Conservation (phyloP, 306 rosid species). For the Acacia crassicarpa region DNA sequence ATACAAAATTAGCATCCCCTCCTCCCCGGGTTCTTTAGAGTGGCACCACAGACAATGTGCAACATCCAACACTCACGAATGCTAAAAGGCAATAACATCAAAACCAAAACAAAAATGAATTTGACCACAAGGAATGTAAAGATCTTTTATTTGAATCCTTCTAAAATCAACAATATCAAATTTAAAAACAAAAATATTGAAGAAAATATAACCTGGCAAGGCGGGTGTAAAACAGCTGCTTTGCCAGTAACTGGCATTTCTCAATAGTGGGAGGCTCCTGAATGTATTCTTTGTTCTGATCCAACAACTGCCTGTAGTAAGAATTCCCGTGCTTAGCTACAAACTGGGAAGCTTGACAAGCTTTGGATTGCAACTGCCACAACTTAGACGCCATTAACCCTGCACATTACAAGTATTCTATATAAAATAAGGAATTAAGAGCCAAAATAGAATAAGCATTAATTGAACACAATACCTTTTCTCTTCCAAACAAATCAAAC, state of each 20-base stretch:
- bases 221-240: conserved; percentile 85
- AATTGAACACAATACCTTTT: background rate
- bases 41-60: background rate
- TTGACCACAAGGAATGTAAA: conserved; percentile 5
- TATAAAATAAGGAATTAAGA: background rate
- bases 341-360: conserved; percentile 75
- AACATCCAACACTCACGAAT: background rate
- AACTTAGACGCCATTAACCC: conserved; percentile 72
- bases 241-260: conserved; percentile 72
- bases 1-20: background rate
- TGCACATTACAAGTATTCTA: background rate
- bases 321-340: conserved; percentile 57
- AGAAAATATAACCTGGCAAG: conserved; percentile 75
- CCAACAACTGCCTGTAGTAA: conserved; percentile 80
- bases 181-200: background rate
- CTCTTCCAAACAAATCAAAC: background rate
- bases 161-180: conserved; percentile 12
- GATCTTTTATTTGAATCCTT: background rate
- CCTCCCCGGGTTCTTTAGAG: background rate
- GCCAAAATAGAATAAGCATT: background rate
- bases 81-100: background rate
- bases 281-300: conserved; percentile 84
- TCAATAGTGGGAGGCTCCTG: conserved; percentile 87
- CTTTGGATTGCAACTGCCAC: conserved; percentile 76
- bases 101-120: background rate